A percentile compares a stretch with the other conserved stretches of the same genome.
Evolutionary conservation across 1,284 basidiomycete genomes (phyloP).

Genomic region (Trametes polyzona): DNA sequence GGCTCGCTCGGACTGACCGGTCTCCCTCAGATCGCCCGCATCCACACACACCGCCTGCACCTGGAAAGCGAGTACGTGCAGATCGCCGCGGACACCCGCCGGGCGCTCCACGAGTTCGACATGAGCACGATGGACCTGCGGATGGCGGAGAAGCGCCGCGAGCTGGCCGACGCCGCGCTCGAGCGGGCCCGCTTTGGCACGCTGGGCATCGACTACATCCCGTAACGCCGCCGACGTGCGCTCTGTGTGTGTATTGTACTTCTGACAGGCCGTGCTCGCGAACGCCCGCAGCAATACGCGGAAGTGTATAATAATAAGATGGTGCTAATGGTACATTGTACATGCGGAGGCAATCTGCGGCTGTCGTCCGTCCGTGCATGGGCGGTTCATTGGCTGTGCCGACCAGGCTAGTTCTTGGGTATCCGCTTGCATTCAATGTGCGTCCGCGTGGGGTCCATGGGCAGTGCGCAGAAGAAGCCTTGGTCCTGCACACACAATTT

Average conservation of each 20-base stretch:
- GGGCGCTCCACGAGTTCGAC: conserved; percentile 64
- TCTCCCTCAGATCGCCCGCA: conserved; percentile 32
- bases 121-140: conserved; percentile 59
- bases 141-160: conserved; percentile 57
- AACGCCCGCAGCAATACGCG: neutral
- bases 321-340: conserved; percentile 4
- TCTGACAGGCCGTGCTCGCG: neutral
- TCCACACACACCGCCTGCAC: conserved; percentile 44
- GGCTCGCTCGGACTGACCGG: neutral
- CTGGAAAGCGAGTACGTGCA: conserved; percentile 46
- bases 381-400: neutral
- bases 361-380: neutral
- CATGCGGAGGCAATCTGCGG: neutral
- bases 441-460: conserved; percentile 72
- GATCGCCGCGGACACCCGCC: conserved; percentile 47
- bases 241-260: neutral
- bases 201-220: conserved; percentile 55
- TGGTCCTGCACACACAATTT: conserved; percentile 44
- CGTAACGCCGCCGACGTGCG: neutral
- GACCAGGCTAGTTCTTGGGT: conserved; percentile 43
- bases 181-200: conserved; percentile 62
- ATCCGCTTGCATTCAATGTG: conserved; percentile 78
- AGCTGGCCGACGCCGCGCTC: conserved; percentile 57
- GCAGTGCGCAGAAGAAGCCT: conserved; percentile 78
- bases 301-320: conserved; percentile 7